Evolutionary conservation across 1,284 basidiomycete genomes (phyloP), one percentile per base, ranked within the genome.

Genomic region (Heterobasidion irregulare): DNA sequence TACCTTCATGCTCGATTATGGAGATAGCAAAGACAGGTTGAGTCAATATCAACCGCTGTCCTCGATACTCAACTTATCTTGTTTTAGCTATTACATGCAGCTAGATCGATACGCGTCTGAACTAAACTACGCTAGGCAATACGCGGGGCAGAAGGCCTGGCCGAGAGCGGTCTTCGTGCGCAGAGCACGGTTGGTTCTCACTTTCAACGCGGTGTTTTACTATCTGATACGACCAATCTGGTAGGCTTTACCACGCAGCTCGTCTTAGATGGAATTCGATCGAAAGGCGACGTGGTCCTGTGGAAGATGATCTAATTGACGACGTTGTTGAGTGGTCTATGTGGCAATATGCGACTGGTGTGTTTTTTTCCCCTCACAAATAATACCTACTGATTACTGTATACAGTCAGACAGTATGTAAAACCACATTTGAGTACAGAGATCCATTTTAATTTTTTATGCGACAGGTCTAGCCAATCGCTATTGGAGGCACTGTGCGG

Each of bases 311-410:
- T 43, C 75, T 96, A 13, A 88, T 96, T 59, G 82, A 84, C 64
- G 89, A 93, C 64, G 71, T 96, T 34, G 79, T 89, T 8, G 85
- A 93, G 62, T 92, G 94, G 79, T 87, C 86, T 6, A 76, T 95
- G 66, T 94, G 90, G 77, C 80, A 89, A 56, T 95, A 93, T 69
- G 80, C 89, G 7, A 73, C 77, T 53, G 72, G 76, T 77, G 61
- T 56, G 71, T 61, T 1, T 2, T 69, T n/a, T 66, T 75, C 47
- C 62, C 34, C 44, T 4, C 33, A 46, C 41, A 32, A 36, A 19
- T 7, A 54, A 36, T 55, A 26, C 13, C 46, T n/a, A 16, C 49
- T 50, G 41, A 18, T 38, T 34, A 15, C 36, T 45, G 46, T 33
- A 45, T 36, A 19, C 53, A 77, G 75, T 77, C 48, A 64, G 84